A percentile compares a stretch with the other conserved stretches of the same genome.
Evolutionary conservation across 768 basidiomycete genomes (phyloP).

Genomic region (Mrakia blollopis): DNA sequence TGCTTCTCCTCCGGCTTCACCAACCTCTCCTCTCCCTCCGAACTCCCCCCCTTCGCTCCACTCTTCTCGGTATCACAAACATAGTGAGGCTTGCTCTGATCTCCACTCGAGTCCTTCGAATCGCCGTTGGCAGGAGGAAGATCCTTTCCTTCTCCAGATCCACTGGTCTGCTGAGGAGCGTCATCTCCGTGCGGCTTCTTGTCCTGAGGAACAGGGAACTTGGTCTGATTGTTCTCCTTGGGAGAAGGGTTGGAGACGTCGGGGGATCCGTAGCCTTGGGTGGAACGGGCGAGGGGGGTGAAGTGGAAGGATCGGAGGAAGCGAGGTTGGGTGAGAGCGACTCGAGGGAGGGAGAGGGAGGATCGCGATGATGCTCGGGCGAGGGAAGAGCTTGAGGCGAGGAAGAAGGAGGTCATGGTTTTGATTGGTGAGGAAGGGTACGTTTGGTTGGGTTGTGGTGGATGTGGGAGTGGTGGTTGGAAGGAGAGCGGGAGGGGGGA

Average conservation of each 20-base stretch:
- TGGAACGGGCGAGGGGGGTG: neutral
- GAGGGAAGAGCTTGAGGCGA: neutral
- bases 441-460: neutral
- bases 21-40: neutral
- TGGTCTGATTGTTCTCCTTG: neutral
- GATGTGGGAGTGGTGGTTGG: neutral
- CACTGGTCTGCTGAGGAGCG: too few species aligned
- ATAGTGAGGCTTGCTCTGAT: neutral
- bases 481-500: neutral
- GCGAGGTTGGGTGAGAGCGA: too few species aligned
- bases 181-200: neutral
- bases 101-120: neutral
- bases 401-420: neutral
- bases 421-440: neutral
- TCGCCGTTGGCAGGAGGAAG: neutral
- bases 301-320: conserved; percentile 15
- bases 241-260: conserved; percentile 3
- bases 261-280: conserved; percentile 13
- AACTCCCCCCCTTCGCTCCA: neutral
- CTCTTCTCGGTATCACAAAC: conserved; percentile 1
- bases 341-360: neutral
- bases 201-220: neutral
- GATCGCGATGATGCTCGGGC: neutral
- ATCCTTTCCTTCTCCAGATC: neutral
- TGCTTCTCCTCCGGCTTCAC: neutral